phyloP scores from a whole-genome alignment of 176 grass and related monocot species.

The Leersia perrieri region DNA sequence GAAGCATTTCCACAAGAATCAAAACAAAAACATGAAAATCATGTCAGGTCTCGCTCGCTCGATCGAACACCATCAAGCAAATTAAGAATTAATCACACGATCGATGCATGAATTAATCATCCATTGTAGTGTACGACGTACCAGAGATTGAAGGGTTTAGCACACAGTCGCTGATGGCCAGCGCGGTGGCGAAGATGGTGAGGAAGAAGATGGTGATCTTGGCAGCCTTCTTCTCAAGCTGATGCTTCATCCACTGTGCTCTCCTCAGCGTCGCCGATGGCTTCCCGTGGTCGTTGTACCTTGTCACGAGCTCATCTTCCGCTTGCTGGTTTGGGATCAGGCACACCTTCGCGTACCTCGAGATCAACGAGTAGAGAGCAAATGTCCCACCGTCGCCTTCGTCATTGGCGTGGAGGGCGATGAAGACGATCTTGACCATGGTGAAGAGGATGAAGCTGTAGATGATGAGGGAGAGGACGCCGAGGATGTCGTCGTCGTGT shows the following conservation, averaged over 20 bases:
- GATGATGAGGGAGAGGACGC: conserved; percentile 66
- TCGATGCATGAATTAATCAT: background rate
- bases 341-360: conserved; percentile 51
- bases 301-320: conserved; percentile 51
- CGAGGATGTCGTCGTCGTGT: conserved; percentile 45
- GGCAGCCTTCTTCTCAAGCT: conserved; percentile 28
- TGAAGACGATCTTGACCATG: conserved; percentile 60
- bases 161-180: conserved; percentile 72
- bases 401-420: conserved; percentile 67
- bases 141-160: conserved; percentile 65
- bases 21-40: background rate
- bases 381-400: conserved; percentile 72
- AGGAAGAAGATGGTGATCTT: conserved; percentile 52
- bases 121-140: conserved; percentile 30
- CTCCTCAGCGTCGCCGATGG: conserved; percentile 23
- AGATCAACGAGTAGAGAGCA: conserved; percentile 71
- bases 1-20: background rate
- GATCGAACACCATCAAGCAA: background rate
- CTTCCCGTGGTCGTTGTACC: conserved; percentile 2
- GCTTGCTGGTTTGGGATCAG: conserved; percentile 67
- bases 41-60: background rate
- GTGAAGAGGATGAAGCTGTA: conserved; percentile 62
- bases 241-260: conserved; percentile 52
- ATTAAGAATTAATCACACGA: background rate
- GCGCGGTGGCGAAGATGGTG: conserved; percentile 55